Base-by-base conservation (phyloP, 192 early-diverging fungal genomes). In the Rhizophagus prolifer region DNA sequence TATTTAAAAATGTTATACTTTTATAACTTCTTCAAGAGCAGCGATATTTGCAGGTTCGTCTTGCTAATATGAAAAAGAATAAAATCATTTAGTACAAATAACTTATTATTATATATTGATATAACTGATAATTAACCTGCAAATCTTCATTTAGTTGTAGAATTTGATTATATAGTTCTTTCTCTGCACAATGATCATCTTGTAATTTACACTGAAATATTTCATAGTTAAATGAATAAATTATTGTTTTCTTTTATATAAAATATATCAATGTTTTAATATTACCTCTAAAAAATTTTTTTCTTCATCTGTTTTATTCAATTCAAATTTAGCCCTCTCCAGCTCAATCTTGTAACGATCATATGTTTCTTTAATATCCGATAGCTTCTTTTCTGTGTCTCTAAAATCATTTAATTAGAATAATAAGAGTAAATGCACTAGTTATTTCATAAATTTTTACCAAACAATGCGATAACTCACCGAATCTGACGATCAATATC, bases 31-130 rank as follows among this genome's bases (percentile, higher is more conserved):
- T 74, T 90, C 88, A 50, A 90, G 83, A 31, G 88, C 87, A 0
- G 83, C 78, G 64, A 92, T 79, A 75, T 92, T 88, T 21, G 87
- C 87, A 1, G 90, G 89, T 72, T 91, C 88, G 23, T 90, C 84
- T 79, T 91, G 88, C 75, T 83, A 84, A 25, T 34, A 36, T 13
- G 9, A 70, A 13, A 58, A 70, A 38, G 14, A 14, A n/a, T 8
- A 21, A 26, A 73, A 60, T 34, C 3, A 34, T 3, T 30, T 59
- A 73, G 28, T 41, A 25, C 10, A 31, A 73, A 70, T 16, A n/a
- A 41, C 19, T 21, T 36, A 38, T 9, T 9, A 54, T 47, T 19
- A 67, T n/a, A 62, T n/a, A 62, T 23, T 50, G 2, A 58, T 25
- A 14, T 26, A 13, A 54, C 8, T 14, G 58, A 25, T 13, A 31